Evolutionary conservation across 2,329 filamentous ascomycete species (phyloP).

Genomic region (Pestalotiopsis sp.): DNA sequence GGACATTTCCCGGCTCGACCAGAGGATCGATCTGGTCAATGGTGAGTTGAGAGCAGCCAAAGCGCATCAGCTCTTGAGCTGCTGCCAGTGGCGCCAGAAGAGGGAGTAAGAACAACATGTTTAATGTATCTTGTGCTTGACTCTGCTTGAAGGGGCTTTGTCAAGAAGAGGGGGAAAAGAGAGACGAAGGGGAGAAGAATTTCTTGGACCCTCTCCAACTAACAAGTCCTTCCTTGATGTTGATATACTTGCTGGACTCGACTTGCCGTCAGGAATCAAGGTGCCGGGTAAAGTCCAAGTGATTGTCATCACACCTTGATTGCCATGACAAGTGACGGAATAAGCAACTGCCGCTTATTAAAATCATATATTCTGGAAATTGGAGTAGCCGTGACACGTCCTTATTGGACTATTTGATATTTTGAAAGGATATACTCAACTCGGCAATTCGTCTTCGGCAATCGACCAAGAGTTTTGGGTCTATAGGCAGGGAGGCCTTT

Average conservation of each 20-base stretch:
- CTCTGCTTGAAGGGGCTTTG: neutral
- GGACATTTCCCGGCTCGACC: slow-evolving; percentile 28
- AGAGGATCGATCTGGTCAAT: slow-evolving; percentile 32
- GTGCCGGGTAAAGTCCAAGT: slow-evolving; percentile 1
- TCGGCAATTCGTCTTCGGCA: neutral
- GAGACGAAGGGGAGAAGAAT: neutral
- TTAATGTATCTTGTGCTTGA: neutral
- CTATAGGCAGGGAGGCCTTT: neutral
- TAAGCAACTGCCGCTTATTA: slow-evolving; percentile 5
- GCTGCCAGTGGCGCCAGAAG: neutral
- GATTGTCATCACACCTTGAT: neutral
- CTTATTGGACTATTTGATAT: neutral
- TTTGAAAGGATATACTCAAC: neutral
- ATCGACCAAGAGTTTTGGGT: neutral
- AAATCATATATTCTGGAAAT: neutral
- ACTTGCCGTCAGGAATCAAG: neutral
- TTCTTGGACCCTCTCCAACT: neutral
- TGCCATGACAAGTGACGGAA: neutral
- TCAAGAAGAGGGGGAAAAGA: neutral
- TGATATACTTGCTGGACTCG: neutral
- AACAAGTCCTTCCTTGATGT: neutral
- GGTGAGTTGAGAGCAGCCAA: slow-evolving; percentile 31
- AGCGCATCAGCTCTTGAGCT: slow-evolving; percentile 22
- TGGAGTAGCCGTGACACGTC: neutral
- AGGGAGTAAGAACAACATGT: neutral